Evolutionary conservation across 768 basidiomycete genomes (phyloP), one percentile per base, ranked within the genome.

Genomic region (Mycena olivaceomarginata): DNA sequence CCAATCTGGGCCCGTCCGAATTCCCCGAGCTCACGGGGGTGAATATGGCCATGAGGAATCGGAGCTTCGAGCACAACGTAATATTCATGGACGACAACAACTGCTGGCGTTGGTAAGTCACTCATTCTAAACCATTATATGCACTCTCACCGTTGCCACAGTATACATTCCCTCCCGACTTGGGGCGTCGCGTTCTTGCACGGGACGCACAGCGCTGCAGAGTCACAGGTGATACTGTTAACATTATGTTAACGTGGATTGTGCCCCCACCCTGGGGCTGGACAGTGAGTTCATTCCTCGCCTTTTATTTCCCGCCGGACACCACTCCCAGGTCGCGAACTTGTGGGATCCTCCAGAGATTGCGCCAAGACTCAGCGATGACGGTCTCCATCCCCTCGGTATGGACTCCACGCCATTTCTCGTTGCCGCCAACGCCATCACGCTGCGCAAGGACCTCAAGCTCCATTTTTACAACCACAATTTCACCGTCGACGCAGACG

Each of bases 381-480:
- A n/a, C n/a, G n/a, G n/a, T n/a, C n/a, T n/a, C n/a, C n/a, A n/a
- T n/a, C n/a, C n/a, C n/a, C n/a, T n/a, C n/a, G 59, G 37, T 31
- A 7, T 63, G 20, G 69, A 65, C 31, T n/a, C 46, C 2, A 18
- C 63, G 31, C 64, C 75, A 3, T 76, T 72, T 16, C 15, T 72
- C 11, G 69, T 71, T 9, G 31, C 71, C 22, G 66, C 76, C 59
- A 73, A 77, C n/a, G 67, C 40, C 59, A 31, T 73, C 15, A 45
- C 25, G 2, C 8, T 72, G 60, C 70, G 41, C 8, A 51, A 7
- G 3, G 37, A 72, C 9, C 60, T 77, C 40, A 73, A 69, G 37
- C 16, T 69, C 5, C 70, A 73, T 25, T 77, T 73, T 51, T 57
- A 70, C 71, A 73, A 70, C 65, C 41, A 76, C 70, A 40, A 71